Percentiles rank a stretch among this genome's conserved stretches.
Evolutionary conservation across 495 filamentous ascomycete genomes (phyloP).

Genomic region (Xylaria acuta): DNA sequence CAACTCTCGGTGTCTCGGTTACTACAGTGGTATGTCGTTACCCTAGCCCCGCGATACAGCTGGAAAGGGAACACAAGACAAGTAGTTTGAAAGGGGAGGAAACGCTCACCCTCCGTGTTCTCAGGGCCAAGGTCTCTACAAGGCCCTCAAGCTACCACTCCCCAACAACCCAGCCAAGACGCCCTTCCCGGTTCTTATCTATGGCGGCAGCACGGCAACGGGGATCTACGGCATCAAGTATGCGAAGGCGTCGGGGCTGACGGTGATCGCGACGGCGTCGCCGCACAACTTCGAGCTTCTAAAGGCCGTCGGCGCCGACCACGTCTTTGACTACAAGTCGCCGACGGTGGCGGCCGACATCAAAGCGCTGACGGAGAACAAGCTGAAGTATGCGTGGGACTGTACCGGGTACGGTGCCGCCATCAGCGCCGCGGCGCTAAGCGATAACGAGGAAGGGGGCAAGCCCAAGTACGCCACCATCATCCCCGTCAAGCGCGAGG

Average conservation of each 20-base stretch:
- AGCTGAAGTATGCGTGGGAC: conserved; percentile 44
- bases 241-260: conserved; percentile 53
- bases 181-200: conserved; percentile 50
- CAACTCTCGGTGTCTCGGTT: conserved; percentile 56
- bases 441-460: conserved; percentile 30
- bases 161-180: conserved; percentile 41
- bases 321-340: conserved; percentile 55
- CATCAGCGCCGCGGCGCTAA: conserved; percentile 40
- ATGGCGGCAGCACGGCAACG: conserved; percentile 58
- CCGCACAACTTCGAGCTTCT: conserved; percentile 51
- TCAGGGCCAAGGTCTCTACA: conserved; percentile 54
- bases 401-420: conserved; percentile 35
- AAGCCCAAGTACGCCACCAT: conserved; percentile 34
- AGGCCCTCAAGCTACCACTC: conserved; percentile 44
- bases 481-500: conserved; percentile 30
- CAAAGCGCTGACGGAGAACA: conserved; percentile 34
- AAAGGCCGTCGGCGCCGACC: conserved; percentile 49
- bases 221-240: conserved; percentile 56
- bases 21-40: conserved; percentile 47
- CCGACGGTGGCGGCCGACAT: conserved; percentile 46
- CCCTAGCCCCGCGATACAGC: not conserved
- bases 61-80: not conserved
- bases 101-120: not conserved
- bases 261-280: conserved; percentile 52
- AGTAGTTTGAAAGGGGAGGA: not conserved